Conservation (phyloP, 192 early-diverging fungal species). For the Coemansia sp. region DNA sequence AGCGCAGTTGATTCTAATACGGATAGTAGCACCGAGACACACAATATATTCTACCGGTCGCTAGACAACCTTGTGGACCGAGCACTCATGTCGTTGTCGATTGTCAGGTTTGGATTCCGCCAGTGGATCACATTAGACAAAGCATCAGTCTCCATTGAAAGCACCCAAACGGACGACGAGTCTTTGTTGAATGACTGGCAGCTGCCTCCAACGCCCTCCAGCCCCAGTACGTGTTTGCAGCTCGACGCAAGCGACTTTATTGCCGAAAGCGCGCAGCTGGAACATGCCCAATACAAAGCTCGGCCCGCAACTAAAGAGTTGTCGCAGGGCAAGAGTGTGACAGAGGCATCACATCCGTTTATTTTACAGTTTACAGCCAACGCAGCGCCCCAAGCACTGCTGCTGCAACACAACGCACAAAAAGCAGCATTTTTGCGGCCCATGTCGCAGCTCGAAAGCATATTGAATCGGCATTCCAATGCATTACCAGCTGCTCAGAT, state of each 20-base stretch:
- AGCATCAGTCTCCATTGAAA: background rate
- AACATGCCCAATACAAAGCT: no score
- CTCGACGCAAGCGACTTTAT: slow-evolving; percentile 19
- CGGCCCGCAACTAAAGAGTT: no score
- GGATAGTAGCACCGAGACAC: background rate
- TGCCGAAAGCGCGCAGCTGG: background rate
- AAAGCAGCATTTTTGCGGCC: slow-evolving; percentile 6
- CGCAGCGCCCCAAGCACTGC: slow-evolving; percentile 14
- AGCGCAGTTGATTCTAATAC: background rate
- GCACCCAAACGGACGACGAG: background rate
- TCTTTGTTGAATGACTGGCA: slow-evolving; percentile 6
- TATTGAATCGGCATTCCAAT: background rate
- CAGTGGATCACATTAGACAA: slow-evolving; percentile 46
- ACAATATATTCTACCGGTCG: slow-evolving; percentile 29
- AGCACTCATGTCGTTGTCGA: slow-evolving; percentile 41
- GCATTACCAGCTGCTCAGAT: background rate
- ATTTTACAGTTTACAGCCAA: slow-evolving; percentile 12
- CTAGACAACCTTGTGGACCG: slow-evolving; percentile 45
- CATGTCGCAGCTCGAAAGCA: slow-evolving; percentile 9
- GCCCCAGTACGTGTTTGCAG: slow-evolving; percentile 18
- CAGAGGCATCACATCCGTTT: background rate
- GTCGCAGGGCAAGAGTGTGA: background rate
- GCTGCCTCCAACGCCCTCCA: slow-evolving; percentile 30
- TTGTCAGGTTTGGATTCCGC: slow-evolving; percentile 45
- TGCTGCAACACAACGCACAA: slow-evolving; percentile 29